Conservation (phyloP, 257 asterid species). For the Phtheirospermum japonicum region DNA sequence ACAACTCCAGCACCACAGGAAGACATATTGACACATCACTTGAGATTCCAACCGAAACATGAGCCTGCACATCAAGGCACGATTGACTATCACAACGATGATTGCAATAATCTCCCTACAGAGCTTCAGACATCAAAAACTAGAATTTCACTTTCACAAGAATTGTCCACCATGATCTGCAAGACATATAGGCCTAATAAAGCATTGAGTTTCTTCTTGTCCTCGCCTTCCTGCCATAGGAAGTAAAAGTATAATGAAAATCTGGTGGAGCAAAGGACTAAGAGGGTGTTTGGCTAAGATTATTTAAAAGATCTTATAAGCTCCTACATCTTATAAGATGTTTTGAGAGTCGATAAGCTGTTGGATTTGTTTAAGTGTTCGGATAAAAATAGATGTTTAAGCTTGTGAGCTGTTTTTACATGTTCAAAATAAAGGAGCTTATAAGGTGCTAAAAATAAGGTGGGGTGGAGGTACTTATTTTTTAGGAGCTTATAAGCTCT, state of each 20-base stretch:
- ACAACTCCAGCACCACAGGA: constrained; percentile 54
- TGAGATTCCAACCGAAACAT: constrained; percentile 56
- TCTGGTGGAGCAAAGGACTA: neutral
- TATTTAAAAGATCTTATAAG: too few species aligned
- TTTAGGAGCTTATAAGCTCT: too few species aligned
- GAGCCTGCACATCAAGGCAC: constrained; percentile 58
- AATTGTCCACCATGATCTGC: constrained; percentile 74
- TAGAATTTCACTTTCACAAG: constrained; percentile 33
- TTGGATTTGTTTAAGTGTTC: too few species aligned
- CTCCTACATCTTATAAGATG: too few species aligned
- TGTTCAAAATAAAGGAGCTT: too few species aligned
- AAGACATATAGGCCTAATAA: constrained; percentile 71
- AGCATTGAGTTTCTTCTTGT: constrained; percentile 55
- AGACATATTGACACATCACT: constrained; percentile 38
- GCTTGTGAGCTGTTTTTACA: too few species aligned
- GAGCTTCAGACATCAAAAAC: constrained; percentile 32
- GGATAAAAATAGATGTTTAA: constrained; percentile 24
- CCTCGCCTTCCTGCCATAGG: constrained; percentile 55
- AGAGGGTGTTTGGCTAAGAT: too few species aligned
- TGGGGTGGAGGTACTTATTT: too few species aligned
- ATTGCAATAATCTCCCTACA: constrained; percentile 17
- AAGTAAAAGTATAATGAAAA: constrained; percentile 26
- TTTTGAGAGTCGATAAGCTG: too few species aligned
- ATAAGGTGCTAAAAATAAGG: too few species aligned
- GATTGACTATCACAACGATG: constrained; percentile 22